Percentiles rank a stretch among this genome's conserved stretches.
Evolutionary conservation across 2,329 filamentous ascomycete species (phyloP).

Genomic region (Sporothrix humicola): DNA sequence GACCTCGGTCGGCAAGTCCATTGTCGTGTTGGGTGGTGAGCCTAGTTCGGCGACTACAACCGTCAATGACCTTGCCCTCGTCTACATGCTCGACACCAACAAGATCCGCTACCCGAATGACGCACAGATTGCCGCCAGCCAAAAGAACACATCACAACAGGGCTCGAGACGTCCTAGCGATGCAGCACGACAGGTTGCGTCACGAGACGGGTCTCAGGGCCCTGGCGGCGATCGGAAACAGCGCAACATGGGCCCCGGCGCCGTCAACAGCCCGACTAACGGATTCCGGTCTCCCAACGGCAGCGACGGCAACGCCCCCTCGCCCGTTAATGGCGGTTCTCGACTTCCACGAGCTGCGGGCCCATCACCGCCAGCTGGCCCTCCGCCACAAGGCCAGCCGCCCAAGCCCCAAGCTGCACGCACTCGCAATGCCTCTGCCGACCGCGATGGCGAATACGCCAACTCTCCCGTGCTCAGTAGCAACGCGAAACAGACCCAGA

Average conservation of each 20-base stretch:
- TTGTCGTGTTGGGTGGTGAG: conserved; percentile 91
- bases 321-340: conserved; percentile 41
- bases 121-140: conserved; percentile 49
- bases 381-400: conserved; percentile 61
- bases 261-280: conserved; percentile 50
- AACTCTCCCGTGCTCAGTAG: conserved; percentile 46
- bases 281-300: conserved; percentile 51
- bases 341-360: conserved; percentile 50
- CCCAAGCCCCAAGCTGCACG: conserved; percentile 56
- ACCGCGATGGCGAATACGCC: conserved; percentile 48
- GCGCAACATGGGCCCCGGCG: conserved; percentile 50
- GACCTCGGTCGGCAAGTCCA: conserved; percentile 90
- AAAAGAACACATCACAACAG: conserved; percentile 36
- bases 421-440: conserved; percentile 57
- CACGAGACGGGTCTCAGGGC: conserved; percentile 60
- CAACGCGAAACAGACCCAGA: conserved; percentile 39
- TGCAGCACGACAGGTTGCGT: conserved; percentile 48
- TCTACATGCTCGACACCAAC: conserved; percentile 89
- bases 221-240: conserved; percentile 58
- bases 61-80: conserved; percentile 81
- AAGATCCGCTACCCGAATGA: conserved; percentile 98
- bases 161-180: conserved; percentile 45
- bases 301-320: conserved; percentile 48
- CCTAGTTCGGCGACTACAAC: conserved; percentile 85
- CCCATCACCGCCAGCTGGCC: conserved; percentile 52